phyloP scores from a whole-genome alignment of 768 basidiomycete genomes.

The Lyophyllum semitale region DNA sequence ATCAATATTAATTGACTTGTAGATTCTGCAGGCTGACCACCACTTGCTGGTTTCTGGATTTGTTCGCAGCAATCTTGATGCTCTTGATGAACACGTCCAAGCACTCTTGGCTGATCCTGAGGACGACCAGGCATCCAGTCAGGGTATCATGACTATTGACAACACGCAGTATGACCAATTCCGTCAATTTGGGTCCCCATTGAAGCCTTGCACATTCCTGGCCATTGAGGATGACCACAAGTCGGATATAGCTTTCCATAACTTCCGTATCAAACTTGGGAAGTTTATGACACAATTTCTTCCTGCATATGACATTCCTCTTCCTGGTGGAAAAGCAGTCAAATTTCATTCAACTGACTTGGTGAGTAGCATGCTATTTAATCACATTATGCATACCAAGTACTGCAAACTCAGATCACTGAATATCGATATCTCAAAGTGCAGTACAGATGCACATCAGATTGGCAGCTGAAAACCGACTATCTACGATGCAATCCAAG shows the following conservation, averaged over 20 bases:
- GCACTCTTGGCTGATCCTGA: background rate
- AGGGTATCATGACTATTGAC: background rate
- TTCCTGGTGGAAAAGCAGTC: background rate
- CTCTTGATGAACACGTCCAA: background rate
- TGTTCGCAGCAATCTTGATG: conserved; percentile 7
- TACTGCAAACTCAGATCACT: no score
- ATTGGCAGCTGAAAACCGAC: no score
- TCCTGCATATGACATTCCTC: background rate
- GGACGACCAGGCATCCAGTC: background rate
- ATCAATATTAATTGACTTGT: background rate
- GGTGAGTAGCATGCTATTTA: no score
- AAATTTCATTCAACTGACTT: no score
- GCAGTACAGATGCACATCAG: no score
- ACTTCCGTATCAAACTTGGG: background rate
- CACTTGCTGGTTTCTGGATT: background rate
- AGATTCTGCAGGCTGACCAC: conserved; percentile 5
- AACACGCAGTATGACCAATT: background rate
- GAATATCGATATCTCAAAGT: no score
- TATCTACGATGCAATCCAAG: no score
- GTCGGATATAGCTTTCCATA: background rate
- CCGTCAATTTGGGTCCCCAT: background rate
- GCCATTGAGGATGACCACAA: background rate
- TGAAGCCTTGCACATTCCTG: background rate
- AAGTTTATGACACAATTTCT: background rate
- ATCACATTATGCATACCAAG: background rate